These are phyloP conservation scores for Pugionium dolabratum DNA, from an alignment of 345 rosid genomes.

Conservation along the genomic window DNA sequence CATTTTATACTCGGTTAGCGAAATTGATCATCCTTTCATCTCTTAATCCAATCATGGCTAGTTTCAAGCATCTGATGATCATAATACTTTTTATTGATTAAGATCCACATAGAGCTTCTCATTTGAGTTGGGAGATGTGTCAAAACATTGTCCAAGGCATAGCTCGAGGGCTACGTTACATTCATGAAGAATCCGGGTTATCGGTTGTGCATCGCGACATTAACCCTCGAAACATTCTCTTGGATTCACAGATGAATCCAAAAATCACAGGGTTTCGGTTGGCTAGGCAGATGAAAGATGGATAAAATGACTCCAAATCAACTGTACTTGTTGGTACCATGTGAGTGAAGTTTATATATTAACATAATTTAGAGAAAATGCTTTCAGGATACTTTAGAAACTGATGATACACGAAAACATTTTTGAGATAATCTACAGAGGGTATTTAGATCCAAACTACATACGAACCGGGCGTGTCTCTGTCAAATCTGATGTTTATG, in stretches of 20 bases:
- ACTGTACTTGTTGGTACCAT: not conserved
- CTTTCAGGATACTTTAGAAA: not conserved
- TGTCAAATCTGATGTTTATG: conserved; percentile 33
- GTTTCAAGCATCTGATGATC: conserved; percentile 3
- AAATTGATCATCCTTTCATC: not conserved
- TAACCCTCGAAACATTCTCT: conserved; percentile 26
- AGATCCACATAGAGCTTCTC: conserved; percentile 27
- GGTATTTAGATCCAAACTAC: conserved; percentile 24
- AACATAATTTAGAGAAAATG: not conserved
- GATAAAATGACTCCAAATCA: not conserved
- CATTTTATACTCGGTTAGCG: conserved; percentile 46
- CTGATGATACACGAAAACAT: not conserved
- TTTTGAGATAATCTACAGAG: conserved; percentile 13
- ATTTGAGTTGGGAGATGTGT: conserved; percentile 29
- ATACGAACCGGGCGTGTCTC: not conserved
- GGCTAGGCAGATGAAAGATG: conserved; percentile 23
- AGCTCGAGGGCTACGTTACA: conserved; percentile 34
- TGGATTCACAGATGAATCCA: conserved; percentile 24
- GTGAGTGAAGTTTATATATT: conserved; percentile 12
- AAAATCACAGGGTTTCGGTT: conserved; percentile 26
- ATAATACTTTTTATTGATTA: not conserved
- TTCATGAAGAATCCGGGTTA: conserved; percentile 30
- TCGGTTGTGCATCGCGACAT: conserved; percentile 26
- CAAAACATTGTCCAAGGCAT: conserved; percentile 32
- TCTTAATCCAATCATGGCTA: not conserved